Evolutionary conservation across 768 basidiomycete genomes (phyloP), one percentile per base, ranked within the genome.

Genomic region (Dioszegia crocea): DNA sequence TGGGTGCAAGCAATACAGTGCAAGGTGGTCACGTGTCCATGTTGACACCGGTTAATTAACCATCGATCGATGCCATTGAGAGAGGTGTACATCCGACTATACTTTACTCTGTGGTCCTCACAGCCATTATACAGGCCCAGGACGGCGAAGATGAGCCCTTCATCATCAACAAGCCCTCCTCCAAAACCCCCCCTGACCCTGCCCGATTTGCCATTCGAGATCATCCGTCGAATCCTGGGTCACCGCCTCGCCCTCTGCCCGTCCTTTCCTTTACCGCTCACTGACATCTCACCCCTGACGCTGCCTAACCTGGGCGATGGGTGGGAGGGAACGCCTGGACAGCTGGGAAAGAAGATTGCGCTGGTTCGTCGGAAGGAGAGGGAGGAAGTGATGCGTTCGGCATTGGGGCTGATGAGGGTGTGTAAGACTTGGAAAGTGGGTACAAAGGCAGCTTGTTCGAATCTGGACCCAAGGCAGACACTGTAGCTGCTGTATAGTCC

Each of bases 361-460:
- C 2, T 24, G 14, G 56, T 56, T 17, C 48, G 68, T 23, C 16
- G 56, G 26, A 53, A 44, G 11, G 60, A 60, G 33, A 24, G 68
- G 39, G 30, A 50, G 43, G 71, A 65, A 9, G 58, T 66, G 17
- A 57, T 60, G 46, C 29, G 59, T 12, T 19, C 56, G 19, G 68
- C 61, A 0, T 33, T 57, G 54, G 50, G 44, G 16, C 53, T 70
- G 44, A 73, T 73, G 69, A 24, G 57, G 31, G 71, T 73, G 10
- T 73, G 71, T 41, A 70, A 68, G 31, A 58, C 59, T 6, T 68
- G 67, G 67, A 65, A 65, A 55, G 67, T 65, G 56, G 43, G 66
- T 51, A 30, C 36, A 3, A 19, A 30, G 19, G n/a, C 23, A n/a
- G n/a, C n/a, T n/a, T n/a, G n/a, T n/a, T n/a, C n/a, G n/a, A n/a